Evolutionary conservation across 2,329 filamentous ascomycete species (phyloP), one percentile per base, ranked within the genome.

Genomic region (Albifimbria verrucaria): DNA sequence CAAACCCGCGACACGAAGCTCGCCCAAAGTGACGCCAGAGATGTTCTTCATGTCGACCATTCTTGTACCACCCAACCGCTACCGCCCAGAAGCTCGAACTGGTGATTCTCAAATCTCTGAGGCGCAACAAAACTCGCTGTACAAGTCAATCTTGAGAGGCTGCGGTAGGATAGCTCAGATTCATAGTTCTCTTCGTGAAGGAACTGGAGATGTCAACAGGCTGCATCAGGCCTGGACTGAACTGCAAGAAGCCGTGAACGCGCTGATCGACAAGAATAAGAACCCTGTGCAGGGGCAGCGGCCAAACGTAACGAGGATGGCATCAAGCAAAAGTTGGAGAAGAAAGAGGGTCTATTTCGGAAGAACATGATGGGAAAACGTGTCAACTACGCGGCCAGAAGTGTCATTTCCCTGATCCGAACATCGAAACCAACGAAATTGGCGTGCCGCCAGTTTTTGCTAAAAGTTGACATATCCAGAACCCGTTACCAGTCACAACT

Each of bases 291-390:
- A 89, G 58, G 91, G 49, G 79, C 85, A 18, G 90, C 91, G 24
- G 90, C 86, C 15, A 87, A 88, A 64, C 81, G 86, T 52, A 88
- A 90, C 50, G 90, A 95, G 56, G 92, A 96, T 58, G 94, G 95
- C 62, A 96, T 99, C 74, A 99, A 99, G 74, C 94, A 99, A 68
- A 89, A 92, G 67, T 80, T 99, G 24, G 94, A 99, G 74, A 99
- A 99, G 79, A 99, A 99, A 74, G 95, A 99, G 67, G 94, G 94
- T 59, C 80, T 99, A 25, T 99, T 99, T 78, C 83, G 94, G 63
- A 97, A 96, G 78, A 97, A 99, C 73, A 97, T 99, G 94, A 99
- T 99, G 94, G 94, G 94, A 56, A 99, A 99, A 79, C 92, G 94
- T 77, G 94, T 99, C 74, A 97, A 99, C 71, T 97, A 94, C 69